A percentile compares a stretch with the other conserved stretches of the same genome.
Conservation (phyloP, 2,329 filamentous ascomycete species). For the Cordyceps cicadae region DNA sequence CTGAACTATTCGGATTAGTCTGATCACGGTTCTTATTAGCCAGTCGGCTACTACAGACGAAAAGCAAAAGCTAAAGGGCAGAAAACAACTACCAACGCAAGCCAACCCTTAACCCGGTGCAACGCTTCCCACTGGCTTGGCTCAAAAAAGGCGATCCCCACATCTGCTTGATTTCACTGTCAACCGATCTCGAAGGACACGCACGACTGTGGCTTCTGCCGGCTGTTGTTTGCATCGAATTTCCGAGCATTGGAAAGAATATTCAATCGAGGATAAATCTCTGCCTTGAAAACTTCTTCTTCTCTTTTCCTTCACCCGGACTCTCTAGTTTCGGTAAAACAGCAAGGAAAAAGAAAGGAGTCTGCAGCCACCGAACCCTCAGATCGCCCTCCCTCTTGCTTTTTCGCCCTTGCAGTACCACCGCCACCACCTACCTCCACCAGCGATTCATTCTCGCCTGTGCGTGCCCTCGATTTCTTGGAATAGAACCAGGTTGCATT, state of each 20-base stretch:
- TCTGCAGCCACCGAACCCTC: background rate
- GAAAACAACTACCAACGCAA: background rate
- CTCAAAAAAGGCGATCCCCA: background rate
- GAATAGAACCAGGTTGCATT: background rate
- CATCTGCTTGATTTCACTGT: background rate
- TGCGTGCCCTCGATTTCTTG: background rate
- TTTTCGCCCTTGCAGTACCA: slow-evolving; percentile 5
- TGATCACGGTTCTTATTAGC: background rate
- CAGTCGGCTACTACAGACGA: background rate
- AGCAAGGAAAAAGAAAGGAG: background rate
- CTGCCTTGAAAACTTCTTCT: background rate
- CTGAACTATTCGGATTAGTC: background rate
- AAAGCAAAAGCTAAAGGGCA: background rate
- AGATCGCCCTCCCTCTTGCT: background rate
- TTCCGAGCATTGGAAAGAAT: background rate
- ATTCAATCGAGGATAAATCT: background rate
- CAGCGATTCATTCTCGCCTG: background rate
- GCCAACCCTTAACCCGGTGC: background rate
- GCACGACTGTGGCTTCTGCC: background rate
- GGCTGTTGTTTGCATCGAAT: background rate
- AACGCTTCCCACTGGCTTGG: background rate
- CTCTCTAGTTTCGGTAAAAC: background rate
- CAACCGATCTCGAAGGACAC: background rate
- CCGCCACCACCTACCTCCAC: slow-evolving; percentile 1
- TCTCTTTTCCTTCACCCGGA: background rate